Base-by-base conservation (phyloP, 1,284 basidiomycete species). In the Afroboletus lepidellus region DNA sequence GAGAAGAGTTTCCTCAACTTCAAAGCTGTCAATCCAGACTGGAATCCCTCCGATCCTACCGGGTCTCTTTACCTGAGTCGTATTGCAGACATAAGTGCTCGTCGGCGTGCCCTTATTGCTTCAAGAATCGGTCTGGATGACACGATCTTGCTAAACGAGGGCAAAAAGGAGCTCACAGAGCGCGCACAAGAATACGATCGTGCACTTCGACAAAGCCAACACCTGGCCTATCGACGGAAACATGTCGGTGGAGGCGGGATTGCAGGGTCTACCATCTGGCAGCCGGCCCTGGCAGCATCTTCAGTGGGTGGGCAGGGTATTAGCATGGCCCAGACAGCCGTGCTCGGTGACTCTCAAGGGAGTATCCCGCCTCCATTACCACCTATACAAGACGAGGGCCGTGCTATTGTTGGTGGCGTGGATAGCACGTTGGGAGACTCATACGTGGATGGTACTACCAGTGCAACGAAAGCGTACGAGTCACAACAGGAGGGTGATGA, bases 1-100 rank as follows among this genome's bases (percentile, higher is more conserved):
- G 96, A 99, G 77, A 95, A 98, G 76, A 91, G 87, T 63, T 94
- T 99, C 72, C 74, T 98, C 33, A 94, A 93, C 64, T 99, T 99
- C 80, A 96, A 94, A 75, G 92, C 92, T 41, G 88, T 92, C 12
- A 92, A 98, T 72, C 94, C 94, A 11, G 92, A 94, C 63, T 98
- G 94, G 94, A 90, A 85, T 59, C 94, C 94, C 1, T 77, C 81
- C 2, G 93, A 98, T 67, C 90, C 91, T 0, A 80, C 85, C 15
- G 86, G 91, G 7, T 94, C 92, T 1, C 74, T 94, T 13, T 94
- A 93, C 67, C 81, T 96, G 41, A 89, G 81, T 60, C 81, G 88
- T 41, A 84, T 96, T 70, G 86, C 90, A 1, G 88, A 91, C 53
- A 74, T 86, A 57, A 80, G 73, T 50, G 78, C 77, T 46, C 72